These are phyloP conservation scores for Neurospora sp. DNA, from an alignment of 495 filamentous ascomycete genomes.

Conservation along the genomic window DNA sequence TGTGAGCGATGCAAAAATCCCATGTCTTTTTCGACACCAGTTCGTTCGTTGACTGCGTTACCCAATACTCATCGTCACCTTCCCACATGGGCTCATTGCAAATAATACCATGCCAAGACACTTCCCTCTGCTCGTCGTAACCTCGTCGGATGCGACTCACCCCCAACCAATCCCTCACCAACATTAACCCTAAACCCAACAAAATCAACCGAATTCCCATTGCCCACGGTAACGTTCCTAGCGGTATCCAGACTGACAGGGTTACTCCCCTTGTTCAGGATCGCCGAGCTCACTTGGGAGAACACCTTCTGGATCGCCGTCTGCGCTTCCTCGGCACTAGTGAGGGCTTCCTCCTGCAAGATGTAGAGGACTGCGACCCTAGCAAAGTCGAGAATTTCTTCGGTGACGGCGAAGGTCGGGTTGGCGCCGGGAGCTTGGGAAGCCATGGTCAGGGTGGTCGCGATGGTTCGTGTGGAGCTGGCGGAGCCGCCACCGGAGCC, in stretches of 20 bases:
- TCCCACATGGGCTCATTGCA: background rate
- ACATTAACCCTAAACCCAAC: conserved; percentile 23
- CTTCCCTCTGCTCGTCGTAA: background rate
- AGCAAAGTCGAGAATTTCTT: conserved; percentile 55
- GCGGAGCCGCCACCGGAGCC: background rate
- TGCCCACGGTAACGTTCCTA: conserved; percentile 32
- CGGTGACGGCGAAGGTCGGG: conserved; percentile 26
- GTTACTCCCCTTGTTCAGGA: conserved; percentile 10
- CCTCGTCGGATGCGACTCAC: background rate
- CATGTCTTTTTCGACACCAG: background rate
- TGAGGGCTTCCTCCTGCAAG: conserved; percentile 44
- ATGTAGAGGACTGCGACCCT: conserved; percentile 53
- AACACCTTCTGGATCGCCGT: conserved; percentile 45
- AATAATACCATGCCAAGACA: background rate
- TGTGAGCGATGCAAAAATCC: background rate
- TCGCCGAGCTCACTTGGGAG: conserved; percentile 15
- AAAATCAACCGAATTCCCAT: conserved; percentile 35
- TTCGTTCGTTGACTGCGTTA: background rate
- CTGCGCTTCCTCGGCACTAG: conserved; percentile 47
- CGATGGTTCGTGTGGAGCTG: conserved; percentile 14
- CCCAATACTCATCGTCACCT: background rate
- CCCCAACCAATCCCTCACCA: conserved; percentile 3
- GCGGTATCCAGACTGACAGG: conserved; percentile 20
- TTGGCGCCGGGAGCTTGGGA: conserved; percentile 18
- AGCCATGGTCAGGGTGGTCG: conserved; percentile 19